phyloP scores from a whole-genome alignment of 1,139 yeast genomes.

The Suhomyces maxii region DNA sequence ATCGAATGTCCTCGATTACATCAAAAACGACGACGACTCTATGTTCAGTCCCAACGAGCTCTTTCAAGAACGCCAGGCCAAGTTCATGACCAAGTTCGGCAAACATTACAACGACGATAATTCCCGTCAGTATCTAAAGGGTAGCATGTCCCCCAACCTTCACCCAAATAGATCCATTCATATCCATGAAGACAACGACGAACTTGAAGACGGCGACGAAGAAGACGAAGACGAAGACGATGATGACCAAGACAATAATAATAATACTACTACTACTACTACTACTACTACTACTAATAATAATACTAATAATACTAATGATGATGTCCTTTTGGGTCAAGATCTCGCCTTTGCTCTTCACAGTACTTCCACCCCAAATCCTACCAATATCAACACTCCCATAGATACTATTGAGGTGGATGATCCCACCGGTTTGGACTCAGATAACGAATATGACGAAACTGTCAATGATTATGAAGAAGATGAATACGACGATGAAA shows the following conservation, averaged over 20 bases:
- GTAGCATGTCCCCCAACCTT: constrained; percentile 6
- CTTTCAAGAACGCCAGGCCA: constrained; percentile 36
- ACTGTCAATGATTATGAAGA: constrained; percentile 16
- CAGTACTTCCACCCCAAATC: constrained; percentile 10
- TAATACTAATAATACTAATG: not conserved
- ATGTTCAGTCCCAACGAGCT: constrained; percentile 37
- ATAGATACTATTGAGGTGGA: constrained; percentile 10
- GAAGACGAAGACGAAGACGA: constrained; percentile 16
- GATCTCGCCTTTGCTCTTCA: not conserved
- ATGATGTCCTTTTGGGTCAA: constrained; percentile 1
- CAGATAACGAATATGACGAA: constrained; percentile 13
- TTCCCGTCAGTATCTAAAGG: constrained; percentile 8
- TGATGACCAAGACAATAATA: too few relatives aligned
- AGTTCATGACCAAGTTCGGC: constrained; percentile 34
- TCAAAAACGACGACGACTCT: constrained; percentile 23
- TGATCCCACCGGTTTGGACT: constrained; percentile 10
- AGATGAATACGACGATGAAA: constrained; percentile 11
- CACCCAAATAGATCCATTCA: constrained; percentile 10
- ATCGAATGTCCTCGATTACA: constrained; percentile 32
- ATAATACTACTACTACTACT: not conserved
- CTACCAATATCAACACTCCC: constrained; percentile 5
- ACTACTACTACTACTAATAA: not conserved
- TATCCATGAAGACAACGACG: constrained; percentile 11
- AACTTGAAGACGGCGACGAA: constrained; percentile 12
- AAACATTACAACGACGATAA: constrained; percentile 25